phyloP scores from a whole-genome alignment of 2,329 filamentous ascomycete genomes.

The Ramularia endophylla region DNA sequence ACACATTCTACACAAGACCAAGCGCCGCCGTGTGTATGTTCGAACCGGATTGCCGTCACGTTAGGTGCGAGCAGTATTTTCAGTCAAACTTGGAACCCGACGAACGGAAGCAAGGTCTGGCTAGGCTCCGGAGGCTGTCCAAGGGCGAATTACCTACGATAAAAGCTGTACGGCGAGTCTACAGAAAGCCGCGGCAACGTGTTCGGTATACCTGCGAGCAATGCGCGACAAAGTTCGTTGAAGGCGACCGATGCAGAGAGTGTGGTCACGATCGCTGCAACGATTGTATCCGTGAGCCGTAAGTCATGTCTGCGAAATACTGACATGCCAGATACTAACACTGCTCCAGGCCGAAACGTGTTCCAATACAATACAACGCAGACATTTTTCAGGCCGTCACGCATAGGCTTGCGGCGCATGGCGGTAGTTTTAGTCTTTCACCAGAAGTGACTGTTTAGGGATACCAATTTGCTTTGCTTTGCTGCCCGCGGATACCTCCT shows the following conservation, averaged over 20 bases:
- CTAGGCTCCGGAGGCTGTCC: slow-evolving; percentile 40
- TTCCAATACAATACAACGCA: slow-evolving; percentile 12
- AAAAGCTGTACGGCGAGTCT: slow-evolving; percentile 31
- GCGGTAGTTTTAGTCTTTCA: slow-evolving; percentile 4
- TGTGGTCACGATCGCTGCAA: slow-evolving; percentile 58
- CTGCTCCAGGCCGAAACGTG: slow-evolving; percentile 13
- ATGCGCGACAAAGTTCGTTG: slow-evolving; percentile 55
- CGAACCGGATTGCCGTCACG: slow-evolving; percentile 61
- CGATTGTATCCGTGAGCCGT: slow-evolving; percentile 51
- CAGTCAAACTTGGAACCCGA: slow-evolving; percentile 58
- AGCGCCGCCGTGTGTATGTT: slow-evolving; percentile 2
- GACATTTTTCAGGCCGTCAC: slow-evolving; percentile 16
- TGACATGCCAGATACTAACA: slow-evolving; percentile 1
- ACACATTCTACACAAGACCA: slow-evolving; percentile 1
- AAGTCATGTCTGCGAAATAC: slow-evolving; percentile 24
- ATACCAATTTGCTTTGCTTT: neutral
- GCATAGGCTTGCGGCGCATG: slow-evolving; percentile 17
- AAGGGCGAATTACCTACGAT: slow-evolving; percentile 28
- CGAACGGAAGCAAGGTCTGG: slow-evolving; percentile 65
- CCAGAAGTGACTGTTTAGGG: slow-evolving; percentile 4
- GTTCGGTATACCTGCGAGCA: slow-evolving; percentile 52
- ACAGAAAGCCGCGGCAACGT: slow-evolving; percentile 40
- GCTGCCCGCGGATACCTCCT: neutral
- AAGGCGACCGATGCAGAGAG: slow-evolving; percentile 50
- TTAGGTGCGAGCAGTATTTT: slow-evolving; percentile 70